Base-by-base conservation (phyloP, 1,284 basidiomycete species). In the Leccinum subatratum region DNA sequence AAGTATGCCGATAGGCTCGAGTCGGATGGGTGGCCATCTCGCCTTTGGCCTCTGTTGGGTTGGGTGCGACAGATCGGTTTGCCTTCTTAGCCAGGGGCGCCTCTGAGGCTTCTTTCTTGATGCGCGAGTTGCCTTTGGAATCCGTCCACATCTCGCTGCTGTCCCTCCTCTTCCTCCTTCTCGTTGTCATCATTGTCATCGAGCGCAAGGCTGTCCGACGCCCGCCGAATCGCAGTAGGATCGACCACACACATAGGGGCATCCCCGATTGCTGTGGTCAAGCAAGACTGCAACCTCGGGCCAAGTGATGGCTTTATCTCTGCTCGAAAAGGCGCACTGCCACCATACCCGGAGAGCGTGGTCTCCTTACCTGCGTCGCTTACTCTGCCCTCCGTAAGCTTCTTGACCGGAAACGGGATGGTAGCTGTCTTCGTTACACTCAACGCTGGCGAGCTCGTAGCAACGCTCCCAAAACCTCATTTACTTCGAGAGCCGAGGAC, bases 191-290 rank as follows among this genome's bases (percentile, higher is more conserved):
- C 88, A 9, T 90, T 90, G 12, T 88, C 88, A 0, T 90, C 92
- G 56, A 91, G 76, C 51, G 87, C 89, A 63, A 97, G 88, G 63
- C 87, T 86, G 54, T 92, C 87, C 69, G 97, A 78, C 8, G 96
- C 96, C 78, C 93, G 95, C 73, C 90, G 87, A 74, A 97, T 95
- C 25, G 30, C n/a, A 30, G 6, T n/a, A 11, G 9, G 56, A 20
- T 60, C 48, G 51, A 57, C 20, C 8, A 20, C 16, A 3, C 18
- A 42, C n/a, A 25, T 4, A 1, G 61, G 11, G n/a, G 20, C 18
- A 37, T n/a, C n/a, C 18, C 48, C 16, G 39, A 60, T 64, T 7
- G 30, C 62, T 8, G 64, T 64, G 18, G 63, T 59, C 4, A 67
- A 67, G n/a, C 56, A 56, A 12, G 65, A 57, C 6, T 59, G n/a